phyloP scores from a whole-genome alignment of 371 early-diverging fungal species.

The Choanephora cucurbitarum region DNA sequence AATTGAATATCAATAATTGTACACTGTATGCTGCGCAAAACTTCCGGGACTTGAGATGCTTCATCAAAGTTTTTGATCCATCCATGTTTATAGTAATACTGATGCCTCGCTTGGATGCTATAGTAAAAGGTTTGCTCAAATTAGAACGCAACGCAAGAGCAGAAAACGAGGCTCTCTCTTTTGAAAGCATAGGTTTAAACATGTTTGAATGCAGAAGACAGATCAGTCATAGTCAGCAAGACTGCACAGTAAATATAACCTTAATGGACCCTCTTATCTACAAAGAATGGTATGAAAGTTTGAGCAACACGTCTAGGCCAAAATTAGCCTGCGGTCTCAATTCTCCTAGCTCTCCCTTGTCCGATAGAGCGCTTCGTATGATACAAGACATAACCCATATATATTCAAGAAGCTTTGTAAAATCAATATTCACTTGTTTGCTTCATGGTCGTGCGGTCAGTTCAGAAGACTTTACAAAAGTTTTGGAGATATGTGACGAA shows the following conservation, averaged over 20 bases:
- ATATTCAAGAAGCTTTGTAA: conserved; percentile 62
- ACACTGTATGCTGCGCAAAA: conserved; percentile 26
- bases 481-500: conserved; percentile 65
- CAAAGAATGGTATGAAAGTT: conserved; percentile 24
- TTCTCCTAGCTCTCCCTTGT: conserved; percentile 9
- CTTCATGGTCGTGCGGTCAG: conserved; percentile 62
- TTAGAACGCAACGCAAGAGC: conserved; percentile 3
- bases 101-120: conserved; percentile 56
- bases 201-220: conserved; percentile 61
- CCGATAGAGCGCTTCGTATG: conserved; percentile 31
- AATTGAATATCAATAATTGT: conserved; percentile 21
- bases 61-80: conserved; percentile 65
- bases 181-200: conserved; percentile 28
- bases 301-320: conserved; percentile 27
- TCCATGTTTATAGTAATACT: conserved; percentile 61
- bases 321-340: conserved; percentile 17
- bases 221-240: conserved; percentile 6
- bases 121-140: conserved; percentile 39
- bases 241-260: neutral
- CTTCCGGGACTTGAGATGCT: conserved; percentile 60
- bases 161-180: neutral
- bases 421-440: conserved; percentile 65
- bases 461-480: conserved; percentile 62
- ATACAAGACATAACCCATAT: conserved; percentile 44
- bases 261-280: conserved; percentile 13